Evolutionary conservation across 2,329 filamentous ascomycete species (phyloP).

Genomic region (Trichoderma arundinaceum): DNA sequence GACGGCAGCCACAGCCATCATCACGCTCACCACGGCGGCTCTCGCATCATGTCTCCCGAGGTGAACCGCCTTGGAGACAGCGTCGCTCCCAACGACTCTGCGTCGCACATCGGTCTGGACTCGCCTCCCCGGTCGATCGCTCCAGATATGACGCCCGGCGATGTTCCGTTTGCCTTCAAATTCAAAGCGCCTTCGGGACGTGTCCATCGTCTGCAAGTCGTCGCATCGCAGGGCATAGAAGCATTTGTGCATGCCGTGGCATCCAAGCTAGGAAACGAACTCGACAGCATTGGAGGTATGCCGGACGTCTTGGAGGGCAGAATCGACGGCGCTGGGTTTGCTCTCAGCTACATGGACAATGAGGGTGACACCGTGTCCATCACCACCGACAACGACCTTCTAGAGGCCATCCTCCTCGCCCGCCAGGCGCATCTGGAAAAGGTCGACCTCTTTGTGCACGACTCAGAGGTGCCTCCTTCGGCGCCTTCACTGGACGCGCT

Average conservation of each 20-base stretch:
- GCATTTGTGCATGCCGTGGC: constrained; percentile 79
- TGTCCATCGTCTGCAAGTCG: constrained; percentile 88
- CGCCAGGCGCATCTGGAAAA: constrained; percentile 82
- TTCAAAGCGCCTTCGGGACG: constrained; percentile 97
- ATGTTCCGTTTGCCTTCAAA: constrained; percentile 93
- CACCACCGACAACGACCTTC: constrained; percentile 89
- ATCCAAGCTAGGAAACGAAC: constrained; percentile 82
- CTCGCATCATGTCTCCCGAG: constrained; percentile 82
- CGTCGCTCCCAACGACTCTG: constrained; percentile 90
- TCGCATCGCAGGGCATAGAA: constrained; percentile 78
- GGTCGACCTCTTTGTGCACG: constrained; percentile 95
- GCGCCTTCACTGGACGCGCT: constrained; percentile 52
- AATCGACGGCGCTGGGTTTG: constrained; percentile 79
- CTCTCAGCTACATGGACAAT: constrained; percentile 93
- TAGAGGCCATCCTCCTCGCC: constrained; percentile 86
- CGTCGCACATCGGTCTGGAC: constrained; percentile 85
- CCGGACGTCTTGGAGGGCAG: constrained; percentile 80
- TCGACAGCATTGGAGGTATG: constrained; percentile 80
- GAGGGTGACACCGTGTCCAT: constrained; percentile 97
- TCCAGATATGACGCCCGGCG: constrained; percentile 64
- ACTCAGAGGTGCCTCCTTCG: constrained; percentile 88
- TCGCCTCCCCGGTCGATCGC: constrained; percentile 73
- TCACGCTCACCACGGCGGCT: constrained; percentile 67
- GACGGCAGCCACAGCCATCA: constrained; percentile 75
- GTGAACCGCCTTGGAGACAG: constrained; percentile 77